Base-by-base conservation (phyloP, 805 yeast species). In the Candida yuanshanica region DNA sequence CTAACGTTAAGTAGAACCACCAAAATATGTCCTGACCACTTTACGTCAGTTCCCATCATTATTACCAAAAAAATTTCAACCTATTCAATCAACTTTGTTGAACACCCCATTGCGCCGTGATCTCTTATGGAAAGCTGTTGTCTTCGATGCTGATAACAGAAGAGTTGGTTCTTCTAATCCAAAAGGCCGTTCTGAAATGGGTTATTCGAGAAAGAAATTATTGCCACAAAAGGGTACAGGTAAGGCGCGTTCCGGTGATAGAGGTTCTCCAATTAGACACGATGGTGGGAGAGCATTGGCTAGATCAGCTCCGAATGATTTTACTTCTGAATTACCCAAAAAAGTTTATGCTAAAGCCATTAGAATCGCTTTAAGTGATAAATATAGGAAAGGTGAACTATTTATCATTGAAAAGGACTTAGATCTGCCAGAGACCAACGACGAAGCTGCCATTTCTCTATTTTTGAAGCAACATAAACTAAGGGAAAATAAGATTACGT, bases 191-290 rank as follows among this genome's bases (percentile, higher is more conserved):
- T 76, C 86, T 27, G 91, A 87, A 52, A 83, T 83, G 64, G 89
- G 90, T 45, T 90, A 77, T 62, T 83, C 95, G 20, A 76, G 95
- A 63, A 75, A 75, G 56, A 93, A 93, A 60, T 68, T 93, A 51
- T 71, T 78, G 29, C 86, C 88, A 23, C 99, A 93, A 66, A 93
- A 93, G 65, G 98, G 98, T 45, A 69, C 87, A 13, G 99, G 99
- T 66, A 74, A 76, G 47, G 99, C 99, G 40, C 81, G 99, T 72
- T 83, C 79, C 41, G 99, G 99, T 69, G 97, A 90, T 65, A 89
- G 85, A 44, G 91, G 90, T 56, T 87, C 96, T 20, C 99, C 99
- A 37, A 83, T 81, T 35, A 81, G 96, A 67, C 80, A 78, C 56
- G 87, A 84, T 56, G 96, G 96, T 61, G 89, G 91, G 39, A 73